Evolutionary conservation across 208 protist genomes (phyloP).

Genomic region (Leptomonas pyrrhocoris): DNA sequence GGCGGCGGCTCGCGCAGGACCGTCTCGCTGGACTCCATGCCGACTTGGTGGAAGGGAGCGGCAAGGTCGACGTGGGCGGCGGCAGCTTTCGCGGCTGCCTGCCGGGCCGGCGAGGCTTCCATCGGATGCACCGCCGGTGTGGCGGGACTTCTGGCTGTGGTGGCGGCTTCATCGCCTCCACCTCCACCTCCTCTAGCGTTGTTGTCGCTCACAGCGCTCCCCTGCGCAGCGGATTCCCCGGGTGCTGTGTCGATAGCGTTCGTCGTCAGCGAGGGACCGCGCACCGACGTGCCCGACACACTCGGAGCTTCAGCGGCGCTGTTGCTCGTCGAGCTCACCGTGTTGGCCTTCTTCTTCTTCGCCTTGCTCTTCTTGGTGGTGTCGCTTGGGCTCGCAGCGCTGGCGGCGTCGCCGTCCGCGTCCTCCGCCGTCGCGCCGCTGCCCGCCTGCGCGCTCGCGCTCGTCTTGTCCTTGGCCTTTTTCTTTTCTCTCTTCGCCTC

Average conservation of each 20-base stretch:
- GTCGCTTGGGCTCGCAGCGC: not conserved
- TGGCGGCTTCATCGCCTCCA: not conserved
- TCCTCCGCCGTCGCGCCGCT: not conserved
- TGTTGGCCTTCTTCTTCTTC: not conserved
- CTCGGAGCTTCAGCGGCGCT: not conserved
- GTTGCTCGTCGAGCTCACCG: not conserved
- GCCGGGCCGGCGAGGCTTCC: slow-evolving; percentile 6
- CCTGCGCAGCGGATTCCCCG: not conserved
- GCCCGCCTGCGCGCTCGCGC: not conserved
- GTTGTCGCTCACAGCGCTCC: not conserved
- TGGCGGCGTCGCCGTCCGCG: not conserved
- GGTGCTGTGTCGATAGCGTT: not conserved
- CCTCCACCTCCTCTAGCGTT: not conserved
- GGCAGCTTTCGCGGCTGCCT: slow-evolving; percentile 9
- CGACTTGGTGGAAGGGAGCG: slow-evolving; percentile 30
- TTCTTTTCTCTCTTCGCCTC: not conserved
- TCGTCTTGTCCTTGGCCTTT: slow-evolving; percentile 1
- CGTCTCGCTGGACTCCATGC: slow-evolving; percentile 33
- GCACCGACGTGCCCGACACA: not conserved
- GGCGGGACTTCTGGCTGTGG: not conserved
- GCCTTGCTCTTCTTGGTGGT: not conserved
- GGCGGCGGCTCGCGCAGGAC: slow-evolving; percentile 16
- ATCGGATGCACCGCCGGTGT: not conserved
- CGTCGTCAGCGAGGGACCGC: not conserved
- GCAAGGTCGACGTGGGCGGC: slow-evolving; percentile 34